Percentiles rank a stretch among this genome's conserved stretches.
Evolutionary conservation across 208 protist species (phyloP).

Genomic region (Endotrypanum monterogeii): DNA sequence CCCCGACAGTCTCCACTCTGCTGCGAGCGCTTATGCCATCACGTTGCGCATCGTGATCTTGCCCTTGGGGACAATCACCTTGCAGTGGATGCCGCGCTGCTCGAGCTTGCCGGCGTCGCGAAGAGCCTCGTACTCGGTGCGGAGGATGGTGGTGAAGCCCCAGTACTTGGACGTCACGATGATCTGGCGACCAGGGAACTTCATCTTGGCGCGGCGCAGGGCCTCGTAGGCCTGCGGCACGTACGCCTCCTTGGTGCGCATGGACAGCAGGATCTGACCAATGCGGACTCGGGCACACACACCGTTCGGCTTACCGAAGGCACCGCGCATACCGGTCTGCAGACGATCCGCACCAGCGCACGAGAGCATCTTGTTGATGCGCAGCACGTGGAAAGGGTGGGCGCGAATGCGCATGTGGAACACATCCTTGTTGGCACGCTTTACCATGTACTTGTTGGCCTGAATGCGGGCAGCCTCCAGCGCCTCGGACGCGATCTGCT

Average conservation of each 20-base stretch:
- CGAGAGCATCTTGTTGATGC: slow-evolving; percentile 99
- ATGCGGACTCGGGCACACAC: slow-evolving; percentile 97
- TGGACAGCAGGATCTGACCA: slow-evolving; percentile 97
- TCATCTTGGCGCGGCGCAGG: slow-evolving; percentile 86
- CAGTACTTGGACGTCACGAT: slow-evolving; percentile 84
- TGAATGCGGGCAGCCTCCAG: slow-evolving; percentile 99
- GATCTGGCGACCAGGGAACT: slow-evolving; percentile 74
- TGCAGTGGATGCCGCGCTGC: slow-evolving; percentile 72
- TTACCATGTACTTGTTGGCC: slow-evolving; percentile 99
- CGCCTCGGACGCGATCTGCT: slow-evolving; percentile 98
- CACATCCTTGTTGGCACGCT: slow-evolving; percentile 96
- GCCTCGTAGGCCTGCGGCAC: slow-evolving; percentile 70
- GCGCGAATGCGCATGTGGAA: slow-evolving; percentile 99
- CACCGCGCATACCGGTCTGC: slow-evolving; percentile 91
- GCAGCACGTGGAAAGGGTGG: slow-evolving; percentile 99
- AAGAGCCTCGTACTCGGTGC: slow-evolving; percentile 69
- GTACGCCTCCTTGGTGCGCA: slow-evolving; percentile 92
- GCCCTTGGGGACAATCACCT: slow-evolving; percentile 76
- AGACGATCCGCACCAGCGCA: slow-evolving; percentile 99
- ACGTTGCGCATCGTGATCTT: slow-evolving; percentile 76
- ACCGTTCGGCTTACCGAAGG: slow-evolving; percentile 94
- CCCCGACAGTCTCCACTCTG: not conserved
- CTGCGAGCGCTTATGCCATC: slow-evolving; percentile 38
- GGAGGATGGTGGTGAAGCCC: slow-evolving; percentile 85
- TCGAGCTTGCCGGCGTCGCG: slow-evolving; percentile 67